phyloP scores from a whole-genome alignment of 345 rosid genomes.

The Heritiera littoralis region DNA sequence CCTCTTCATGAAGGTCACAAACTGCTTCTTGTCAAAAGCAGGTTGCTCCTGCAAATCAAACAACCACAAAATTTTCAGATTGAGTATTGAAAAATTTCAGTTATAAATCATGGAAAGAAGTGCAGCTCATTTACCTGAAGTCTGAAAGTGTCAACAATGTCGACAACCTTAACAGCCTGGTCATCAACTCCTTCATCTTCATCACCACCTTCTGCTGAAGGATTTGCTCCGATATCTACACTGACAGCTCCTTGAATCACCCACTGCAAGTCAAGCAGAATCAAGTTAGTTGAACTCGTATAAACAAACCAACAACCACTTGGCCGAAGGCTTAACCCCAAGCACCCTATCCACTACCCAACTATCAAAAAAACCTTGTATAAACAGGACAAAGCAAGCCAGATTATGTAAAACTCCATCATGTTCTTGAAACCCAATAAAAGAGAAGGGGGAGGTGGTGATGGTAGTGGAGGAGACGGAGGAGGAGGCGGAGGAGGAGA shows the following conservation, averaged over 20 bases:
- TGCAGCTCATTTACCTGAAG: slow-evolving; percentile 56
- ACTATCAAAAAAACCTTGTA: not conserved
- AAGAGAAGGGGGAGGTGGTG: too few relatives aligned
- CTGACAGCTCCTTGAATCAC: slow-evolving; percentile 71
- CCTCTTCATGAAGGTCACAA: slow-evolving; percentile 60
- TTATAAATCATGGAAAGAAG: not conserved
- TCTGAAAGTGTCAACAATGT: slow-evolving; percentile 91
- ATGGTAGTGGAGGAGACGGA: too few relatives aligned
- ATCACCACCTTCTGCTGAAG: slow-evolving; percentile 79
- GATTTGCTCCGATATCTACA: slow-evolving; percentile 84
- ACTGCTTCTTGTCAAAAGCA: slow-evolving; percentile 76
- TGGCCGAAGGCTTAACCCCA: too few relatives aligned
- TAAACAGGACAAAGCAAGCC: not conserved
- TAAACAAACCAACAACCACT: too few relatives aligned
- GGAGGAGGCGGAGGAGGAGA: not conserved
- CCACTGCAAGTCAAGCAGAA: slow-evolving; percentile 51
- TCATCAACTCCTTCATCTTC: slow-evolving; percentile 88
- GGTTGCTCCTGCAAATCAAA: slow-evolving; percentile 73
- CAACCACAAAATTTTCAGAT: not conserved
- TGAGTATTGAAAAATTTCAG: not conserved
- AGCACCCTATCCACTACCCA: too few relatives aligned
- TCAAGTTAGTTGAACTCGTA: not conserved
- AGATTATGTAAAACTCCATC: not conserved
- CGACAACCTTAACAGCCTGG: slow-evolving; percentile 73
- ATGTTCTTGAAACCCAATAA: not conserved